Evolutionary conservation across 257 asterid species (phyloP).

Genomic region (Penstemon newberryi): DNA sequence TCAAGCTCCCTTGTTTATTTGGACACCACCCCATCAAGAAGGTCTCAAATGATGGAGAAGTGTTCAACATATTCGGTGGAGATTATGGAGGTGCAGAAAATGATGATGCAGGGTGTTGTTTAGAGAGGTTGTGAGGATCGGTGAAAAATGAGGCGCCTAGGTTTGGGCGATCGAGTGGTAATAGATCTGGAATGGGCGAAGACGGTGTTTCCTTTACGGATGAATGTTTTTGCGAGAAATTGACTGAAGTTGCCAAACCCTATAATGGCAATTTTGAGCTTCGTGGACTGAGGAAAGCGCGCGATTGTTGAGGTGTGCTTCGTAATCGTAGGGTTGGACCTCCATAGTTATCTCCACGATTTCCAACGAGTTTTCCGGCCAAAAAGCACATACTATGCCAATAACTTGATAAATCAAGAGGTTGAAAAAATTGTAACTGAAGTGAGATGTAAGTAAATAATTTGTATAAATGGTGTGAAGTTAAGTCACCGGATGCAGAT

Average conservation of each 20-base stretch:
- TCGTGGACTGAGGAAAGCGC: conserved; percentile 47
- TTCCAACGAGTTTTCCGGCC: too few species aligned
- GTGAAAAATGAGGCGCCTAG: conserved; percentile 63
- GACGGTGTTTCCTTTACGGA: conserved; percentile 67
- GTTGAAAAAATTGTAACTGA: too few species aligned
- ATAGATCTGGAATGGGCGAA: conserved; percentile 61
- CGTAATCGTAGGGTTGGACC: conserved; percentile 69
- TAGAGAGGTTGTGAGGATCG: conserved; percentile 79
- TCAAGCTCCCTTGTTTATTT: too few species aligned
- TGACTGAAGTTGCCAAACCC: conserved; percentile 89
- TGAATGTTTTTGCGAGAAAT: conserved; percentile 70
- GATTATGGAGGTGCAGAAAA: conserved; percentile 1
- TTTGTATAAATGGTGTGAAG: too few species aligned
- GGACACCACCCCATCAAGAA: too few species aligned
- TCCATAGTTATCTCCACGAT: too few species aligned
- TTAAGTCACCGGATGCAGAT: too few species aligned
- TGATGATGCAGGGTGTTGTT: conserved; percentile 79
- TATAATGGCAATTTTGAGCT: conserved; percentile 67
- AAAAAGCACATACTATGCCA: too few species aligned
- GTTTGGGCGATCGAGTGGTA: conserved; percentile 50
- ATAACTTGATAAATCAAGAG: too few species aligned
- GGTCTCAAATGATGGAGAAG: too few species aligned
- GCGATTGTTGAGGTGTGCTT: conserved; percentile 42
- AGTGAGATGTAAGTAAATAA: too few species aligned
- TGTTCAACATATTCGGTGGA: too few species aligned